Base-by-base conservation (phyloP, 106 monocot species). In the Narthecium ossifragum region DNA sequence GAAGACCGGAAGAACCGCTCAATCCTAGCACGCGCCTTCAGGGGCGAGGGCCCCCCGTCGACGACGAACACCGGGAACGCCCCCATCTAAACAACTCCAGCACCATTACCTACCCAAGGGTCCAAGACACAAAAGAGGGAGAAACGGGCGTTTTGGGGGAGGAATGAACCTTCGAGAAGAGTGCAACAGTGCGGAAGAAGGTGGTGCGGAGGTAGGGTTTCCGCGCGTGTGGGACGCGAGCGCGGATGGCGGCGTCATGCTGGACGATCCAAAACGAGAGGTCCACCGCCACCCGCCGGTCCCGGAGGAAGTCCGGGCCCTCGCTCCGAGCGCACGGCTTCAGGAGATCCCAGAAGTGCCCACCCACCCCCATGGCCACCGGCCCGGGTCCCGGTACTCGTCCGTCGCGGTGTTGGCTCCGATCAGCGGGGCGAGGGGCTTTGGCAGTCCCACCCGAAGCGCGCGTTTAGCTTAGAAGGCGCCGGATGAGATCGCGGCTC, bases 221-320 rank as follows among this genome's bases (percentile, higher is more conserved):
- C 5, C 79, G 86, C 40, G 70, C 78, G 53, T 41, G 65, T 3
- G 78, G 75, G 24, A 12, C 1, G 15, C 64, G 45, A 26, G 64
- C 22, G 34, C 75, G 73, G 46, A 84, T 57, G 67, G 81, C 82
- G 59, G 80, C 57, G 41, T 79, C 79, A 68, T 98, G 86, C 70
- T 91, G 91, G 34, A 98, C 84, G 68, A 91, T 74, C 98, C 98
- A 98, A 72, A 91, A 98, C 52, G 98, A 87, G 76, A 98, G 98
- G 41, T 91, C 98, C 39, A 98, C 84, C 51, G 98, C 98, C 31
- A 91, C 91, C 39, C 81, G 86, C 79, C 85, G 84, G 56, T 74
- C 76, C 22, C 98, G 80, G 59, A 98, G 98, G 73, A 78, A 98
- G 69, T 81, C 87, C 12, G 72, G 55, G 53, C 67, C 84, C 47